phyloP scores from a whole-genome alignment of 805 yeast genomes.

The Pichia membranifaciens region DNA sequence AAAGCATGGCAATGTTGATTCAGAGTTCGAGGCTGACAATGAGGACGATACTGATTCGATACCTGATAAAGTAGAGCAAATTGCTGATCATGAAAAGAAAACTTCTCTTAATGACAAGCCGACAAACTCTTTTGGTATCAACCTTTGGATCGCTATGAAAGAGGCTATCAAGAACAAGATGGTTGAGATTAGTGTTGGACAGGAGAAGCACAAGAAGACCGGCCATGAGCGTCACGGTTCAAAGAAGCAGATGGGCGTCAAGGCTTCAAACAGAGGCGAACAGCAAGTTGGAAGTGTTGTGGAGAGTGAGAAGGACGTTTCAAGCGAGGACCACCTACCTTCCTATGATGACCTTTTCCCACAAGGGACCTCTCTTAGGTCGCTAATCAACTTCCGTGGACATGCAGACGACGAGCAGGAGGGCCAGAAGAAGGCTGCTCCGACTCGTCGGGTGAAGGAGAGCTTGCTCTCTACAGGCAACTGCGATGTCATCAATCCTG shows the following conservation, averaged over 20 bases:
- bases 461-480: not conserved
- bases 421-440: not conserved
- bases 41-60: slow-evolving; percentile 10
- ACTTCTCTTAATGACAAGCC: not conserved
- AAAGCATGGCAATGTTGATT: not conserved
- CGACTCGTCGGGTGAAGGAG: not conserved
- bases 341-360: slow-evolving; percentile 75
- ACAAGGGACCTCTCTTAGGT: slow-evolving; percentile 30
- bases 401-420: slow-evolving; percentile 15
- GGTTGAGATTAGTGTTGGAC: slow-evolving; percentile 8
- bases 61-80: not conserved
- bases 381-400: slow-evolving; percentile 27
- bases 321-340: slow-evolving; percentile 49
- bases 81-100: slow-evolving; percentile 8
- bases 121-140: slow-evolving; percentile 21
- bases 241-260: not conserved
- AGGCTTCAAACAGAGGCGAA: not conserved
- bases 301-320: slow-evolving; percentile 6
- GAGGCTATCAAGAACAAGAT: slow-evolving; percentile 21
- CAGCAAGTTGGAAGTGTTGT: not conserved
- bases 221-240: not conserved
- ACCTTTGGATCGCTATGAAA: slow-evolving; percentile 29
- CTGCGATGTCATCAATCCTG: not conserved
- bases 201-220: not conserved
- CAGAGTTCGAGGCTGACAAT: slow-evolving; percentile 11